Percentiles rank a stretch among this genome's conserved stretches.
Conservation (phyloP, 129 eudicot species). For the Arctium minus region DNA sequence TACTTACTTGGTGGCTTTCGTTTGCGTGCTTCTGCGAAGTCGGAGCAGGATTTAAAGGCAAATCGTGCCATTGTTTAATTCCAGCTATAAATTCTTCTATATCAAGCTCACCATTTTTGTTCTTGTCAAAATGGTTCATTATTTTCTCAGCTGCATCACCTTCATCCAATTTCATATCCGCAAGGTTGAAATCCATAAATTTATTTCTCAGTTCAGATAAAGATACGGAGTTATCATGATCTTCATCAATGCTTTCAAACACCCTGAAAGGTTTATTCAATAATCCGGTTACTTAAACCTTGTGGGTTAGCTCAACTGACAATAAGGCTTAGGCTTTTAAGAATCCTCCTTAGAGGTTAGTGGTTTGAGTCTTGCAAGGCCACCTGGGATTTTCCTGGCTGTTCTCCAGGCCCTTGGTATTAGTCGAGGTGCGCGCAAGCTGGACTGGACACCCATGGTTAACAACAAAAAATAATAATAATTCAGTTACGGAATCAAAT, state of each 20-base stretch:
- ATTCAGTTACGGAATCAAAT: background rate
- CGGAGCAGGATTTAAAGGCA: constrained; percentile 2
- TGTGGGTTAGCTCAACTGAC: background rate
- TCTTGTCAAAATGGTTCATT: constrained; percentile 45
- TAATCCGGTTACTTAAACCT: background rate
- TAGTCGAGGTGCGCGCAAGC: no score
- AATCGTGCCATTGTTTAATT: constrained; percentile 32
- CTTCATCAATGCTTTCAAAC: constrained; percentile 36
- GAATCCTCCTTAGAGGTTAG: background rate
- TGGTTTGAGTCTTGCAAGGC: no score
- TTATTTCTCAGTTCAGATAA: constrained; percentile 30
- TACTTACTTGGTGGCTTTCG: constrained; percentile 30
- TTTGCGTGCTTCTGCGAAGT: background rate
- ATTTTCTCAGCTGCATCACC: constrained; percentile 38
- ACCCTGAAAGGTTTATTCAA: constrained; percentile 20
- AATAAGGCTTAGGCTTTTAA: background rate
- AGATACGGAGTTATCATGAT: constrained; percentile 34
- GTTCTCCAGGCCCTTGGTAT: no score
- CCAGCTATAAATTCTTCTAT: constrained; percentile 48
- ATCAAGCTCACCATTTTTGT: constrained; percentile 29
- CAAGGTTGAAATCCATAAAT: constrained; percentile 25
- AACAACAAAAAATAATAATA: no score
- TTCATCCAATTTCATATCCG: constrained; percentile 22
- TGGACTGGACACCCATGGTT: background rate
- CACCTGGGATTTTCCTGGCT: no score